Base-by-base conservation (phyloP, 169 alveolate species). In the Plasmodium vivax region DNA sequence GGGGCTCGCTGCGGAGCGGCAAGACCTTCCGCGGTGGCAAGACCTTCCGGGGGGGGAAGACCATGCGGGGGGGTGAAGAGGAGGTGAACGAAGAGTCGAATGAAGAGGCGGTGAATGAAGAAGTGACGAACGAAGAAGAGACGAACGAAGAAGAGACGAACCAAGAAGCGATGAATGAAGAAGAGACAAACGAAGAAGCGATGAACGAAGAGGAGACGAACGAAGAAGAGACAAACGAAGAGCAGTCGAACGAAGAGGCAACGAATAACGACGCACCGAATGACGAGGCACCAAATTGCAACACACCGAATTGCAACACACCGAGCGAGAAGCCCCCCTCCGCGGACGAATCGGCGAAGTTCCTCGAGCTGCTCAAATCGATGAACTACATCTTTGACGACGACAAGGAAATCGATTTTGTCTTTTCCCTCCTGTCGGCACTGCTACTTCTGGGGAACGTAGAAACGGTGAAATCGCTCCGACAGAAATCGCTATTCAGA, bases 401-500 rank as follows among this genome's bases (percentile, higher is more conserved):
- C 47, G 91, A 90, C n/a, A 87, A 87, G 68, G 91, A 90, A 74
- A 80, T 90, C 4, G 88, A 62, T 19, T 80, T 90, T 90, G 56
- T 90, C 38, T 90, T 90, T 43, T 90, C 94, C 4, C 9, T 81
- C 30, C 90, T 90, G 1, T 90, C 94, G 16, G 94, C 84, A 38
- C 41, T 90, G 62, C 45, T 90, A 51, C 73, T 90, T 14, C 68
- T 90, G 43, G 94, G 94, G 36, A 90, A 90, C 62, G 23, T 81
- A 10, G 81, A 85, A 19, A 75, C 45, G 19, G 62, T 85, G 68
- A 85, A 54, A 85, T 9, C 43, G 0, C 30, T 83, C 0, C 68
- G 73, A 23, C 23, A 75, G 8, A 85, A 75, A 47, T 74, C 79
- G 2, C 5, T 85, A 1, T 10, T 85, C 23, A n/a, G 77, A 6